These are phyloP conservation scores for Allodekkera sacchari DNA, from an alignment of 805 yeast genomes.

Conservation along the genomic window DNA sequence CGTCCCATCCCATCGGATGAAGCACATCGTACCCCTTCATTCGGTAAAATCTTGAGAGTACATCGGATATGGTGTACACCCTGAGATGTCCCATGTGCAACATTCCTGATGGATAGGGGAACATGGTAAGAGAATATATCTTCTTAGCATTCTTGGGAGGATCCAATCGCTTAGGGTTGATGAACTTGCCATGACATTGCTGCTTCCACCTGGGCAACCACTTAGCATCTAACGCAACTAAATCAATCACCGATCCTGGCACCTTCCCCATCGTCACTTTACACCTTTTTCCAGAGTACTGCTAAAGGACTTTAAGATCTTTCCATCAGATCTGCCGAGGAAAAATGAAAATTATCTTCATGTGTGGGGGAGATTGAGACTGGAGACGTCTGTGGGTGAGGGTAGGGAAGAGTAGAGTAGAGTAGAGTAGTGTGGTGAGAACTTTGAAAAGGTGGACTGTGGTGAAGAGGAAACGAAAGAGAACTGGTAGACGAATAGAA, in stretches of 20 bases:
- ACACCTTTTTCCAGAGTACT: no score
- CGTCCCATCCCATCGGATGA: slow-evolving; percentile 99
- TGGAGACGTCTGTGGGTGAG: no score
- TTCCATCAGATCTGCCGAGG: no score
- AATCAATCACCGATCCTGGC: slow-evolving; percentile 14
- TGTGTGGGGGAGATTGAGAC: no score
- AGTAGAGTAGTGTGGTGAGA: no score
- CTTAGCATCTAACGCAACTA: slow-evolving; percentile 36
- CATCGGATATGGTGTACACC: slow-evolving; percentile 88
- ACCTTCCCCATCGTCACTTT: no score
- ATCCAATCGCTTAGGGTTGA: slow-evolving; percentile 23
- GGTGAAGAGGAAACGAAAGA: no score
- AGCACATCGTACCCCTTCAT: slow-evolving; percentile 70
- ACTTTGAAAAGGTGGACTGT: no score
- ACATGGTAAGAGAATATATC: slow-evolving; percentile 75
- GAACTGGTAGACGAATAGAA: no score
- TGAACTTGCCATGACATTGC: slow-evolving; percentile 12
- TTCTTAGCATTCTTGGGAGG: slow-evolving; percentile 14
- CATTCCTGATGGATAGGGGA: slow-evolving; percentile 93
- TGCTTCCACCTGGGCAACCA: slow-evolving; percentile 44
- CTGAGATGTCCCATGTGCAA: slow-evolving; percentile 92
- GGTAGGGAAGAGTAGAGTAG: no score
- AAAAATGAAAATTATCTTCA: no score
- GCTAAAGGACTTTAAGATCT: no score
- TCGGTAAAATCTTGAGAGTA: slow-evolving; percentile 67